phyloP scores from a whole-genome alignment of 2,329 filamentous ascomycete species.

The Cadophora malorum region DNA sequence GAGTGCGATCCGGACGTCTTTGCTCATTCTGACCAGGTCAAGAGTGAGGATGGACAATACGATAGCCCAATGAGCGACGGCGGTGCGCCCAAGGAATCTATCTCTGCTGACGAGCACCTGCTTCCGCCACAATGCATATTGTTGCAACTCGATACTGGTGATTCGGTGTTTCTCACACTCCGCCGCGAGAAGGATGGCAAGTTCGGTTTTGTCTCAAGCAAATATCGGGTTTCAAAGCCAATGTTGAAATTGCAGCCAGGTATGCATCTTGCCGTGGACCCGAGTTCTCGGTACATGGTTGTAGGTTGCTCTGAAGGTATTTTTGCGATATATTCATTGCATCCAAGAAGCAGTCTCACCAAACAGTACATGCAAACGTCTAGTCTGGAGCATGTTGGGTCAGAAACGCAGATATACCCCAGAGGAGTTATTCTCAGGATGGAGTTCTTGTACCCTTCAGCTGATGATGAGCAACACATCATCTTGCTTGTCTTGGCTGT shows the following conservation, averaged over 20 bases:
- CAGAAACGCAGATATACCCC: constrained; percentile 48
- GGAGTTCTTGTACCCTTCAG: constrained; percentile 79
- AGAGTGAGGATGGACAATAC: constrained; percentile 43
- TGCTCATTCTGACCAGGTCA: constrained; percentile 40
- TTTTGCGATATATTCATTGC: constrained; percentile 75
- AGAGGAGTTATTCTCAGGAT: constrained; percentile 83
- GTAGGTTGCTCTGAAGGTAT: constrained; percentile 73
- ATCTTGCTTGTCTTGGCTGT: constrained; percentile 74
- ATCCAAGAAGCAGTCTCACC: constrained; percentile 59
- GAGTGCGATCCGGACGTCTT: constrained; percentile 41
- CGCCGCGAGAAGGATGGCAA: constrained; percentile 52
- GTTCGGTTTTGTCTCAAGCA: constrained; percentile 55
- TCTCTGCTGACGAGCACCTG: constrained; percentile 23
- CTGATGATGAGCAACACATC: constrained; percentile 70
- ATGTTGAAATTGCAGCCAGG: constrained; percentile 60
- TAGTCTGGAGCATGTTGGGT: constrained; percentile 65
- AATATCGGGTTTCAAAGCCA: constrained; percentile 59
- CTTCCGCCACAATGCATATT: constrained; percentile 83
- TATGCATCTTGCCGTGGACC: constrained; percentile 78
- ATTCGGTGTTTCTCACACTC: constrained; percentile 80
- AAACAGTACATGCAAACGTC: constrained; percentile 54
- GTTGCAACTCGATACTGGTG: constrained; percentile 74
- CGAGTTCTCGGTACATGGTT: constrained; percentile 71
- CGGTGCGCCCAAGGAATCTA: not conserved
- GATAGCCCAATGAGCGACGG: constrained; percentile 49